phyloP scores from a whole-genome alignment of 805 yeast genomes.

The Candida maesae region DNA sequence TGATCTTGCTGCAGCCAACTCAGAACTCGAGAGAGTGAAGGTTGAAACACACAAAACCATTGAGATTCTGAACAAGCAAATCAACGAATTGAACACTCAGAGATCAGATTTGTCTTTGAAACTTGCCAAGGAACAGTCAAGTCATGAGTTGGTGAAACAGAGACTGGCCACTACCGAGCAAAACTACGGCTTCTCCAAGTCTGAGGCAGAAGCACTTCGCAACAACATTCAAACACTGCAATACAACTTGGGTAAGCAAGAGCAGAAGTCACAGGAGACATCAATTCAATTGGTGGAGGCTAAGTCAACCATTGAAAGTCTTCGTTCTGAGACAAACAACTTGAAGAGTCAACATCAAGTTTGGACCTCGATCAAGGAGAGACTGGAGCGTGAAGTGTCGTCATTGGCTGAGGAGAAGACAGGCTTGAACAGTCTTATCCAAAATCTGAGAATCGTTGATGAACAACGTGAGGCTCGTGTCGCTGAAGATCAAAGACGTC shows the following conservation, averaged over 20 bases:
- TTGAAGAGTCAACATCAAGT: constrained; percentile 52
- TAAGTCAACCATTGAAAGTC: constrained; percentile 41
- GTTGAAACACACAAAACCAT: constrained; percentile 42
- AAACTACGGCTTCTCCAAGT: constrained; percentile 35
- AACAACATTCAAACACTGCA: constrained; percentile 38
- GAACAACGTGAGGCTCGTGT: constrained; percentile 56
- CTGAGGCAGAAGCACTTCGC: constrained; percentile 45
- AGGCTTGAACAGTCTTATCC: constrained; percentile 51
- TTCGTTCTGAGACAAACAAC: constrained; percentile 43
- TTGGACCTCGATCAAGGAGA: constrained; percentile 44
- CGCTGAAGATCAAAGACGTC: constrained; percentile 45
- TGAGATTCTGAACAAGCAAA: constrained; percentile 45
- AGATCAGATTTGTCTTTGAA: constrained; percentile 46
- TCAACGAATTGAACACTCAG: constrained; percentile 35
- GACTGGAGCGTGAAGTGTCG: constrained; percentile 49
- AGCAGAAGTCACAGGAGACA: constrained; percentile 41
- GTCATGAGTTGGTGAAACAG: constrained; percentile 50
- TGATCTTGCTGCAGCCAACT: constrained; percentile 14
- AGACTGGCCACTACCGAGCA: constrained; percentile 41
- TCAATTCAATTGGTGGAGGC: constrained; percentile 54
- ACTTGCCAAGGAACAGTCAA: constrained; percentile 51
- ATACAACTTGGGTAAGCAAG: constrained; percentile 43
- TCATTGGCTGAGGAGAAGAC: constrained; percentile 55
- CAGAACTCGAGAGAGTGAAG: constrained; percentile 26
- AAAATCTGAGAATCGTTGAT: constrained; percentile 57